Evolutionary conservation across 129 eudicot species (phyloP).

Genomic region (Tanacetum coccineum): DNA sequence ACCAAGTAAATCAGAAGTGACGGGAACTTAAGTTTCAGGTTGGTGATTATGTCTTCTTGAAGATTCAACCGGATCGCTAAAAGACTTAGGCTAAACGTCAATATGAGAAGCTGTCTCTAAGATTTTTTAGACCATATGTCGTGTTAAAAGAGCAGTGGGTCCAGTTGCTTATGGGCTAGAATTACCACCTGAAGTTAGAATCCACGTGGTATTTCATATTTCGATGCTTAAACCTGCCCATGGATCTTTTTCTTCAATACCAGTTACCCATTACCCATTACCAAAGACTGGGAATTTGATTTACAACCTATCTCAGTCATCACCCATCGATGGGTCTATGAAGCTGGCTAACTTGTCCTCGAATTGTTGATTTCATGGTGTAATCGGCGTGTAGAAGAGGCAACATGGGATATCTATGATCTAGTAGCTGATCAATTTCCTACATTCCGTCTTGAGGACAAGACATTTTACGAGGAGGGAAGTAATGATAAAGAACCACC

Average conservation of each 20-base stretch:
- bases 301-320: slow-evolving; percentile 2
- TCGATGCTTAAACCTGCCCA: neutral
- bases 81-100: no score
- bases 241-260: neutral
- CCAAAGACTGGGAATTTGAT: neutral
- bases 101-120: no score
- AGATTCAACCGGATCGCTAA: no score
- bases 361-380: neutral
- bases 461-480: neutral
- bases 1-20: no score
- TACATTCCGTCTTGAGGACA: no score
- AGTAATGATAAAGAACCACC: slow-evolving; percentile 12
- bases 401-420: slow-evolving; percentile 9
- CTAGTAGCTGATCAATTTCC: neutral
- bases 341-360: neutral
- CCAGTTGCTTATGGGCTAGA: slow-evolving; percentile 1
- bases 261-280: slow-evolving; percentile 6
- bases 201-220: neutral
- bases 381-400: neutral
- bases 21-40: no score
- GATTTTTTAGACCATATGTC: neutral
- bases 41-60: no score
- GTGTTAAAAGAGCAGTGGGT: neutral
- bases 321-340: slow-evolving; percentile 3
- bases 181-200: neutral